Evolutionary conservation across 306 rosid genomes (phyloP).

Genomic region (Sicyos baderoa): DNA sequence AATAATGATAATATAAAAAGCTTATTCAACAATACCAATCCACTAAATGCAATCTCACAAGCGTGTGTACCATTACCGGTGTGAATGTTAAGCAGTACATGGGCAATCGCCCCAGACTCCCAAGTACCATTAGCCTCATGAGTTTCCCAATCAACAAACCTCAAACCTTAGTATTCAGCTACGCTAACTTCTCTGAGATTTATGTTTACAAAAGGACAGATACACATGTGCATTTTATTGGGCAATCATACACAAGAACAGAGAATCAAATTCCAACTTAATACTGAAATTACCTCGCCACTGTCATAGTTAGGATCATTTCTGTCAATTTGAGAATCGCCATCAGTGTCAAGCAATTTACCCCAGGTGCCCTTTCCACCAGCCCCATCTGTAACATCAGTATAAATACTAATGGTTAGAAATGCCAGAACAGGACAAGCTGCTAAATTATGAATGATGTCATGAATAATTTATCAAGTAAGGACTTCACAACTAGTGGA

Average conservation of each 20-base stretch:
- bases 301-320: conserved; percentile 62
- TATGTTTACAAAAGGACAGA: not conserved
- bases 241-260: not conserved
- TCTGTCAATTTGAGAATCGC: conserved; percentile 42
- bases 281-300: conserved; percentile 40
- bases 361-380: conserved; percentile 73
- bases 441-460: not conserved
- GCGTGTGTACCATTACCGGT: not conserved
- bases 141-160: not conserved
- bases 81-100: not conserved
- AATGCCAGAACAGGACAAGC: not conserved
- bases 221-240: not conserved
- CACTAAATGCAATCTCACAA: not conserved
- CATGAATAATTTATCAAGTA: not conserved
- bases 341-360: conserved; percentile 46
- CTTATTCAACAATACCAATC: not conserved
- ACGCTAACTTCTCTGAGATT: not conserved
- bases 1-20: not conserved
- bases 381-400: conserved; percentile 39
- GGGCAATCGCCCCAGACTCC: not conserved
- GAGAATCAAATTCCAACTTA: not conserved
- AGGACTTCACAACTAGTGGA: not conserved
- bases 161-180: not conserved
- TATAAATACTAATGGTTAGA: conserved; percentile 5
- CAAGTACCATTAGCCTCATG: conserved; percentile 5